These are phyloP conservation scores for Wakefieldia striispora DNA, from an alignment of 768 basidiomycete species.

Conservation along the genomic window DNA sequence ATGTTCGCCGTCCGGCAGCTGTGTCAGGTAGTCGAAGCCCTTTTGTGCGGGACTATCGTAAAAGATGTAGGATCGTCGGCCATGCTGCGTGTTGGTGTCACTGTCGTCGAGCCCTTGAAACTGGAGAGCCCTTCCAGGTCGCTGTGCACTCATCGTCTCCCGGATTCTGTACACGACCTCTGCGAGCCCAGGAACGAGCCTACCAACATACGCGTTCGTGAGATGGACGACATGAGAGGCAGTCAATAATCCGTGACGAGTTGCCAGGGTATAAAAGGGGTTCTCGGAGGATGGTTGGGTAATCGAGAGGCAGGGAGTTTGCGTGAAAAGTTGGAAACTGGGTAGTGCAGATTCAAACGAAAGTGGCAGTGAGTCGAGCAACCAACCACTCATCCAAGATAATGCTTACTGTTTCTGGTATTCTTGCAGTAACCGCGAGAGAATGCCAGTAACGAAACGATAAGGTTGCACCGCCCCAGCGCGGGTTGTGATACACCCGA, in stretches of 20 bases:
- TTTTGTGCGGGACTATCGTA: slow-evolving; percentile 39
- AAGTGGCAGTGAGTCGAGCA: slow-evolving; percentile 1
- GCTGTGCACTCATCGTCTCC: slow-evolving; percentile 64
- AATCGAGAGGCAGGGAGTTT: slow-evolving; percentile 41
- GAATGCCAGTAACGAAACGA: slow-evolving; percentile 59
- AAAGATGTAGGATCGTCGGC: slow-evolving; percentile 59
- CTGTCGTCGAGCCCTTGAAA: slow-evolving; percentile 2
- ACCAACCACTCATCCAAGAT: slow-evolving; percentile 5
- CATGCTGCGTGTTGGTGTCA: slow-evolving; percentile 28
- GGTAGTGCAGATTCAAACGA: background rate
- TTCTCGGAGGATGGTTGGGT: slow-evolving; percentile 19
- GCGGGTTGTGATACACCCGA: slow-evolving; percentile 50
- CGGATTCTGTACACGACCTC: slow-evolving; percentile 35
- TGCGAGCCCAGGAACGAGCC: slow-evolving; percentile 43
- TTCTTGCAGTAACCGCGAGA: slow-evolving; percentile 49
- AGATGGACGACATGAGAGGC: slow-evolving; percentile 49
- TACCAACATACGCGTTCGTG: slow-evolving; percentile 53
- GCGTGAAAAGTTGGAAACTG: slow-evolving; percentile 43
- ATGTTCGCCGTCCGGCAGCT: slow-evolving; percentile 44
- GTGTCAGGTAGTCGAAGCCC: slow-evolving; percentile 68
- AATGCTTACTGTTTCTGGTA: slow-evolving; percentile 38
- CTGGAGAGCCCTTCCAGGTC: slow-evolving; percentile 41
- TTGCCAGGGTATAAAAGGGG: slow-evolving; percentile 39
- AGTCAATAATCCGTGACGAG: slow-evolving; percentile 40
- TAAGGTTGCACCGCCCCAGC: slow-evolving; percentile 73